A percentile compares a stretch with the other conserved stretches of the same genome.
Conservation (phyloP, 1,284 basidiomycete genomes). For the Papiliotrema nemorosa region DNA sequence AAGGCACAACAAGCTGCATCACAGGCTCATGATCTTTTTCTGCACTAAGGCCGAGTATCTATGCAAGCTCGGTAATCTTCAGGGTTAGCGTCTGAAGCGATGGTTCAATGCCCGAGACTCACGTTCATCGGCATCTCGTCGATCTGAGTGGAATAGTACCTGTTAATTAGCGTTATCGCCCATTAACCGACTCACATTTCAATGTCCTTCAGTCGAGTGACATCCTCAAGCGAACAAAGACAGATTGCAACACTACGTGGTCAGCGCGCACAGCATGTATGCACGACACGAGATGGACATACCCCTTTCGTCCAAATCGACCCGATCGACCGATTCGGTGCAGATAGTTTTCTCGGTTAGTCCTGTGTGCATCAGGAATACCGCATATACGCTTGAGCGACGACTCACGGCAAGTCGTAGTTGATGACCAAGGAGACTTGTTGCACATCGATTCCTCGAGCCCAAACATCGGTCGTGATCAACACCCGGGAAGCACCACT, state of each 20-base stretch:
- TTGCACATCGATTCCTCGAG: conserved; percentile 96
- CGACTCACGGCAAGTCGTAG: conserved; percentile 83
- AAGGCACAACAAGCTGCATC: too few species aligned
- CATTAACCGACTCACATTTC: conserved; percentile 6
- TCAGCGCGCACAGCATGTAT: conserved; percentile 76
- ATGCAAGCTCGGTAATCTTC: conserved; percentile 16
- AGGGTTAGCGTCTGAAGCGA: not conserved
- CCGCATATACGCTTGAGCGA: conserved; percentile 4
- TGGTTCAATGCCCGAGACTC: not conserved
- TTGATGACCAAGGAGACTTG: conserved; percentile 98
- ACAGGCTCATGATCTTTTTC: too few species aligned
- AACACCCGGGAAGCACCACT: conserved; percentile 78
- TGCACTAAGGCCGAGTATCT: not conserved
- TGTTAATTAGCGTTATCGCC: conserved; percentile 8
- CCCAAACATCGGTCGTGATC: conserved; percentile 98
- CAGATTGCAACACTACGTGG: conserved; percentile 50
- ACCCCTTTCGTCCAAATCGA: conserved; percentile 91
- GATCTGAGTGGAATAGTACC: conserved; percentile 56
- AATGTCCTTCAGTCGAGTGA: conserved; percentile 34
- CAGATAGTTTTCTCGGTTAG: conserved; percentile 96
- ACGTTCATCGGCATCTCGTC: conserved; percentile 94
- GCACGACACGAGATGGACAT: conserved; percentile 55
- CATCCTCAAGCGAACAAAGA: conserved; percentile 44
- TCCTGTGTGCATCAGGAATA: conserved; percentile 49
- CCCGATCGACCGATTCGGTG: conserved; percentile 93